Evolutionary conservation across 73 alveolate species (phyloP).

Genomic region (Effrenium voratum): DNA sequence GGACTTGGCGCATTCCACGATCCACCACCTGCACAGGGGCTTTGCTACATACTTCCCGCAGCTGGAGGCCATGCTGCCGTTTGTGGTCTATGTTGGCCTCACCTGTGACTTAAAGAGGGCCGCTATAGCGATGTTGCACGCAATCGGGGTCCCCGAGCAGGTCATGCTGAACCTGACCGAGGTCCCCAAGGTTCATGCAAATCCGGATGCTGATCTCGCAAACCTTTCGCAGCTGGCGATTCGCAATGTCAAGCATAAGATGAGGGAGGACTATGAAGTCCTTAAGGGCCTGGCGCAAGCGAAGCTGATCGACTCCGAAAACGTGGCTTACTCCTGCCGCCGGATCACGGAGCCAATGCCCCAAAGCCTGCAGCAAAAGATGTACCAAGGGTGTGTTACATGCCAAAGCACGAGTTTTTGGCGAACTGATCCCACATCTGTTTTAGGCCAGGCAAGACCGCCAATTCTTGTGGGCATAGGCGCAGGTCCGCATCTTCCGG

Average conservation of each 20-base stretch:
- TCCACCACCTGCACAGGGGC: not conserved
- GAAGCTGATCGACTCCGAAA: not conserved
- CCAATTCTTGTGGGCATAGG: too few relatives aligned
- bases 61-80: not conserved
- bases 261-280: not conserved
- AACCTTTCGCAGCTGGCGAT: not conserved
- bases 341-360: not conserved
- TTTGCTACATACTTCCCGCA: slow-evolving; percentile 17
- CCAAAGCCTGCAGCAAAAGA: not conserved
- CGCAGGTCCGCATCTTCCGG: too few relatives aligned
- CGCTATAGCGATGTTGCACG: not conserved
- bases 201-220: not conserved
- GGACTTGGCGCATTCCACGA: not conserved
- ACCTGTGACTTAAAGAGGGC: slow-evolving; percentile 7
- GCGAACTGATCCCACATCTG: too few relatives aligned
- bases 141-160: not conserved
- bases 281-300: not conserved
- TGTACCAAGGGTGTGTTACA: not conserved
- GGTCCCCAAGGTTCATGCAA: not conserved
- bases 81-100: not conserved
- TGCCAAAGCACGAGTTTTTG: not conserved
- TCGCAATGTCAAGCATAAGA: not conserved
- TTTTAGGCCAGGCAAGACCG: too few relatives aligned
- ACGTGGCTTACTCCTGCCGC: not conserved
- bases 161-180: not conserved